Evolutionary conservation across 192 early-diverging fungal genomes (phyloP).

Genomic region (Glomus cerebriforme): DNA sequence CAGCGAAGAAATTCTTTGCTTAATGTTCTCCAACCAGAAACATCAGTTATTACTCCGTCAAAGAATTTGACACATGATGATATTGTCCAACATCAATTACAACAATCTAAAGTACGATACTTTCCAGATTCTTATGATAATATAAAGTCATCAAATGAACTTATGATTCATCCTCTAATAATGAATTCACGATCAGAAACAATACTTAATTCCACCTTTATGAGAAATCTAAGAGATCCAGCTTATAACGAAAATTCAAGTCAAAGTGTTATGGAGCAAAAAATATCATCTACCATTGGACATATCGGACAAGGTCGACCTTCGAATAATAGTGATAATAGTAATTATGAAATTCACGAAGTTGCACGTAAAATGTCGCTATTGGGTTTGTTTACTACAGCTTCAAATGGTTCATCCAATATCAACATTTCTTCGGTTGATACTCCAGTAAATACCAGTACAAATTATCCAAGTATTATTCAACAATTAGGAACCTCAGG

Average conservation of each 20-base stretch:
- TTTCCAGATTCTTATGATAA: neutral
- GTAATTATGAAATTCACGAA: conserved; percentile 5
- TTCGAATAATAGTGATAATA: conserved; percentile 3
- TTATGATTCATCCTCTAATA: neutral
- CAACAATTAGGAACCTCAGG: too few relatives aligned
- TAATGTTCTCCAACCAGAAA: conserved; percentile 20
- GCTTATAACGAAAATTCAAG: neutral
- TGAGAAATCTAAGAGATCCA: neutral
- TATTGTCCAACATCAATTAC: neutral
- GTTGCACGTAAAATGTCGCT: conserved; percentile 18
- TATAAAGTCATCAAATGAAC: neutral
- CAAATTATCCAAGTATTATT: neutral
- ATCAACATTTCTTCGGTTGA: neutral
- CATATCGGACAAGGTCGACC: conserved; percentile 25
- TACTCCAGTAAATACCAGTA: neutral
- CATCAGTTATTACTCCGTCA: neutral
- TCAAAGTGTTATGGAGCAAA: neutral
- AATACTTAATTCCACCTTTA: neutral
- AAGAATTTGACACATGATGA: neutral
- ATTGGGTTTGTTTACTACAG: conserved; percentile 8
- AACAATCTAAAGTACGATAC: neutral
- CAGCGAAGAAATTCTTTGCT: conserved; percentile 23
- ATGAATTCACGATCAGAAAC: neutral
- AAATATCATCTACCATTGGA: neutral
- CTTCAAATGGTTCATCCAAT: neutral